Evolutionary conservation across 495 filamentous ascomycete genomes (phyloP).

Genomic region (Penicillium canescens): DNA sequence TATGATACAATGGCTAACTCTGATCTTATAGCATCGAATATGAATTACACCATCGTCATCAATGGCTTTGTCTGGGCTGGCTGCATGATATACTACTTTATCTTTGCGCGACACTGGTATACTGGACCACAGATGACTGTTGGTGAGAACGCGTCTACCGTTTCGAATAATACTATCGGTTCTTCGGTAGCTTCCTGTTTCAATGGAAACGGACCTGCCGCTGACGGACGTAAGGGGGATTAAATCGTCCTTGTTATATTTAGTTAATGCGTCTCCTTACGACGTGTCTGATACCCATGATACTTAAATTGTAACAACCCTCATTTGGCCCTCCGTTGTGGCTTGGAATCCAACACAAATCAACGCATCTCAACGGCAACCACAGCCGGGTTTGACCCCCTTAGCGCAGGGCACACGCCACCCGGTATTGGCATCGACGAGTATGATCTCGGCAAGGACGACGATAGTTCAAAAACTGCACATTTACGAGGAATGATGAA

Average conservation of each 20-base stretch:
- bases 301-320: too few relatives aligned
- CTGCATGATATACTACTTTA: constrained; percentile 60
- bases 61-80: constrained; percentile 64
- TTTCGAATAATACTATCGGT: constrained; percentile 1
- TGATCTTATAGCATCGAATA: constrained; percentile 39
- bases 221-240: not conserved
- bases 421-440: too few relatives aligned
- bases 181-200: not conserved
- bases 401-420: too few relatives aligned
- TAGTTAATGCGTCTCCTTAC: too few relatives aligned
- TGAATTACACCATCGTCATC: constrained; percentile 70
- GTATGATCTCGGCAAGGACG: too few relatives aligned
- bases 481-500: not conserved
- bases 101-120: constrained; percentile 70
- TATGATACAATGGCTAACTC: constrained; percentile 4
- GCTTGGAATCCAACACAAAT: too few relatives aligned
- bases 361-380: too few relatives aligned
- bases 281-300: too few relatives aligned
- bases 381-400: too few relatives aligned
- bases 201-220: not conserved
- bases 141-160: constrained; percentile 25
- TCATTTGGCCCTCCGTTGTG: too few relatives aligned
- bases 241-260: not conserved
- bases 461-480: too few relatives aligned
- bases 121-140: constrained; percentile 72